Conservation (phyloP, 768 basidiomycete species). For the Kwoniella bestiolae region DNA sequence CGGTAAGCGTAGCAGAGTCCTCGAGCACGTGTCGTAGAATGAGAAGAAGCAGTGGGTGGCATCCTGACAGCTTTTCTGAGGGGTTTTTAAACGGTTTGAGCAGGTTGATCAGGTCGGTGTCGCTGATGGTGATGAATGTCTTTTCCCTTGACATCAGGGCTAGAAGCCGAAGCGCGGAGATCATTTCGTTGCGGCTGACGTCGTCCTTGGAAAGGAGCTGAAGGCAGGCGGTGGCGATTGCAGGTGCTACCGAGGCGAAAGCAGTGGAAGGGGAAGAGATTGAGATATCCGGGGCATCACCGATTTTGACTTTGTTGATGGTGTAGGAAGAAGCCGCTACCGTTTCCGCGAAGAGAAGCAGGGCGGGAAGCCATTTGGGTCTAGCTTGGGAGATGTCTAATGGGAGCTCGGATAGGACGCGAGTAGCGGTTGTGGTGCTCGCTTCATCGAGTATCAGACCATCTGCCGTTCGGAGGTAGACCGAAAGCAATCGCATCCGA, state of each 20-base stretch:
- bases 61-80: slow-evolving; percentile 65
- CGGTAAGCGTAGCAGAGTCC: slow-evolving; percentile 66
- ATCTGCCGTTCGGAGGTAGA: slow-evolving; percentile 17
- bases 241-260: slow-evolving; percentile 66
- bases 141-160: slow-evolving; percentile 76
- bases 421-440: background rate
- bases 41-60: slow-evolving; percentile 80
- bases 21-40: slow-evolving; percentile 93
- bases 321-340: slow-evolving; percentile 77
- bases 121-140: slow-evolving; percentile 46
- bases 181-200: slow-evolving; percentile 76
- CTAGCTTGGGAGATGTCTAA: slow-evolving; percentile 56
- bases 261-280: slow-evolving; percentile 63
- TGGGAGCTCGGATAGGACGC: slow-evolving; percentile 2
- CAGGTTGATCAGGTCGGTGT: slow-evolving; percentile 66
- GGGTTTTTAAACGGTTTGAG: slow-evolving; percentile 69
- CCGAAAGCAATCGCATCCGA: slow-evolving; percentile 73
- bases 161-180: slow-evolving; percentile 79
- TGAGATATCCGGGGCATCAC: slow-evolving; percentile 58
- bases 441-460: slow-evolving; percentile 21
- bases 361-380: slow-evolving; percentile 86
- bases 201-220: slow-evolving; percentile 69
- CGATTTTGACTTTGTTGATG: slow-evolving; percentile 67
- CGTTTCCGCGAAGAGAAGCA: slow-evolving; percentile 82
- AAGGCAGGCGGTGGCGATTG: slow-evolving; percentile 76